These are phyloP conservation scores for Salix purpurea DNA, from an alignment of 345 rosid species.

Conservation along the genomic window DNA sequence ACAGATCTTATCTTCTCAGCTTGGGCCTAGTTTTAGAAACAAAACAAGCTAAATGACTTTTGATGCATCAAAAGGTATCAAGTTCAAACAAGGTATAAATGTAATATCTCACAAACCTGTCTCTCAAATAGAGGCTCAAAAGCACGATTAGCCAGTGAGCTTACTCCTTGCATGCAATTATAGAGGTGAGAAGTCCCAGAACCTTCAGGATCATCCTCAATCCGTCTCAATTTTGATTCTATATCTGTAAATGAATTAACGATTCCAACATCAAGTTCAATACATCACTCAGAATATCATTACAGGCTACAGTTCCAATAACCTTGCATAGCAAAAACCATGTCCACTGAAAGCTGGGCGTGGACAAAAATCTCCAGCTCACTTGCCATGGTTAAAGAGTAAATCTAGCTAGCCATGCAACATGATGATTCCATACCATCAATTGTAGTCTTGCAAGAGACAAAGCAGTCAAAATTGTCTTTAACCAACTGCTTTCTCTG, in stretches of 20 bases:
- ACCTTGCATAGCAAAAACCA: conserved; percentile 1
- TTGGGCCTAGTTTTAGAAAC: conserved; percentile 61
- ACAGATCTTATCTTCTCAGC: conserved; percentile 97
- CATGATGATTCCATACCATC: conserved; percentile 59
- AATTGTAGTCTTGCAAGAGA: conserved; percentile 97
- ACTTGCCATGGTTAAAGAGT: conserved; percentile 6
- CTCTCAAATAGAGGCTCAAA: conserved; percentile 95
- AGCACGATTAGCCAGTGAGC: conserved; percentile 73
- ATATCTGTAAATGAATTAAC: conserved; percentile 51
- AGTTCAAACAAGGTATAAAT: conserved; percentile 5
- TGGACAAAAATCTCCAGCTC: conserved; percentile 5
- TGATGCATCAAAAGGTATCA: neutral
- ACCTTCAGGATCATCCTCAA: conserved; percentile 97
- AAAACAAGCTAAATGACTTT: conserved; percentile 5
- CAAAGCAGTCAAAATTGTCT: conserved; percentile 97
- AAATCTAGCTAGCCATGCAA: conserved; percentile 10
- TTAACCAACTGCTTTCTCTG: conserved; percentile 94
- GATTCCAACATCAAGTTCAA: conserved; percentile 22
- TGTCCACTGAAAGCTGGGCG: conserved; percentile 8
- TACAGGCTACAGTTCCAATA: neutral
- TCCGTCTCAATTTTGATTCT: conserved; percentile 87
- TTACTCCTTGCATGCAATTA: conserved; percentile 79
- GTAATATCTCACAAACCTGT: conserved; percentile 55
- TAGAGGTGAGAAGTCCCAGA: conserved; percentile 83
- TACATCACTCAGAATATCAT: neutral